Evolutionary conservation across 345 rosid species (phyloP), one percentile per base, ranked within the genome.

Genomic region (Psidium friedrichsthalianum): DNA sequence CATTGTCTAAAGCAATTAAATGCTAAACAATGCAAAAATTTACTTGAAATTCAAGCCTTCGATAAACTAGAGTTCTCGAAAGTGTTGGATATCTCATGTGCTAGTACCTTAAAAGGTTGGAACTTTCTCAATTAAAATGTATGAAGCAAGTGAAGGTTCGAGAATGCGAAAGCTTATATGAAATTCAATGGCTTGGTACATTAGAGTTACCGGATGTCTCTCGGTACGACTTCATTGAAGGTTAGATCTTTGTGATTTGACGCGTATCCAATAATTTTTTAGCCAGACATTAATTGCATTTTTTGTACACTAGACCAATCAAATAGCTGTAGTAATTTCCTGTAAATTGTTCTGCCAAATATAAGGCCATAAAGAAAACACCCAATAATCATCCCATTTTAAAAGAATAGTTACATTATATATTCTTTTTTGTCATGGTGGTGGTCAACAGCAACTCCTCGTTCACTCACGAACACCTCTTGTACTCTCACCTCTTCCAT

Each of bases 201-300:
- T 14, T 14, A 21, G 40, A 61, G 40, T 27, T 27, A 61, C 7
- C 14, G 5, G 21, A 61, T 61, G 1, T 14, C 40, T 61, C 74
- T 27, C 0, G 1, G 5, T 0, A 9, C 21, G 29, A 61, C 40
- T 14, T 5, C 40, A 10, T 0, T 0, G 21, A 61, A 61, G 74
- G 74, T 5, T 61, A 10, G 21, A 0, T 20, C 40, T 61, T 61
- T 49, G 51, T 49, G 11, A 49, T 49, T 9, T 49, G 51, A 49
- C 11, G 51, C 11, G 1, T 49, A 49, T 2, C 11, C 51, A 8
- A 9, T 58, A 58, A 58, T 12, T 58, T 36, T 59, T 29, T 8
- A 27, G 36, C 69, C 27, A 59, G 27, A 13, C 74, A 27, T 59
- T 14, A 59, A 27, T 36, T 59, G 14, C 32, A 27, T 59, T 59